Conservation (phyloP, 1,284 basidiomycete genomes). For the Kalmanozyma brasiliensis region DNA sequence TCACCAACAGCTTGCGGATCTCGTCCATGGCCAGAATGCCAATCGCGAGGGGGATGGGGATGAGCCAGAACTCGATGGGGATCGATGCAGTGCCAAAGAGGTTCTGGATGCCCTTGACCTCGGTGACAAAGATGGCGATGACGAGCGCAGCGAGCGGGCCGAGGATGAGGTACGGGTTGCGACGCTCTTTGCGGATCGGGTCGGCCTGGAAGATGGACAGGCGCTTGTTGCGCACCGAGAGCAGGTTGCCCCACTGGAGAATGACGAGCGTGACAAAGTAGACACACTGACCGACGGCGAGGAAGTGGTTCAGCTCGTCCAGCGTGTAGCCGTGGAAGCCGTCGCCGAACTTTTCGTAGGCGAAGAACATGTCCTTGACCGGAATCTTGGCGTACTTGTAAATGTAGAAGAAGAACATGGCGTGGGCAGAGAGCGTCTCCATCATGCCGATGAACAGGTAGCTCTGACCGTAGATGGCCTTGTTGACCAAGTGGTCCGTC, state of each 20-base stretch:
- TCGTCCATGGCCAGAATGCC: slow-evolving; percentile 68
- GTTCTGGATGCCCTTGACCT: slow-evolving; percentile 49
- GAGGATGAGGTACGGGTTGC: slow-evolving; percentile 51
- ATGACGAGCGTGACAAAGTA: slow-evolving; percentile 76
- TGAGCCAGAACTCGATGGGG: slow-evolving; percentile 72
- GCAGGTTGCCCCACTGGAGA: slow-evolving; percentile 74
- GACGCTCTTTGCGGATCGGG: slow-evolving; percentile 36
- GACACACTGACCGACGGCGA: slow-evolving; percentile 65
- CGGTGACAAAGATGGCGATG: slow-evolving; percentile 56
- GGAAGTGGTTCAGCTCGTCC: slow-evolving; percentile 67
- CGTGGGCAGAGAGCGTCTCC: slow-evolving; percentile 71
- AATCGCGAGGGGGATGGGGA: slow-evolving; percentile 70
- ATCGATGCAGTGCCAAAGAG: slow-evolving; percentile 64
- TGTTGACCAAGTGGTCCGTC: slow-evolving; percentile 69
- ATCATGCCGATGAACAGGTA: slow-evolving; percentile 76
- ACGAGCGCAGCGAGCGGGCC: slow-evolving; percentile 43
- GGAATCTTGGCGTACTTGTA: slow-evolving; percentile 70
- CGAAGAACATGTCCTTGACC: slow-evolving; percentile 33
- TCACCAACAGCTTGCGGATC: slow-evolving; percentile 58
- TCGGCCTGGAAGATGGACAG: slow-evolving; percentile 68
- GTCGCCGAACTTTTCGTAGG: slow-evolving; percentile 57
- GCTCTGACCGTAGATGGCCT: slow-evolving; percentile 74
- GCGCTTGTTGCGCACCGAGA: slow-evolving; percentile 71
- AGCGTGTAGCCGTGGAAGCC: slow-evolving; percentile 71
- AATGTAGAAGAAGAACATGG: slow-evolving; percentile 71